Percentiles rank a stretch among this genome's conserved stretches.
phyloP scores from a whole-genome alignment of 805 yeast species.

The Grigorovia yakushimaensis region DNA sequence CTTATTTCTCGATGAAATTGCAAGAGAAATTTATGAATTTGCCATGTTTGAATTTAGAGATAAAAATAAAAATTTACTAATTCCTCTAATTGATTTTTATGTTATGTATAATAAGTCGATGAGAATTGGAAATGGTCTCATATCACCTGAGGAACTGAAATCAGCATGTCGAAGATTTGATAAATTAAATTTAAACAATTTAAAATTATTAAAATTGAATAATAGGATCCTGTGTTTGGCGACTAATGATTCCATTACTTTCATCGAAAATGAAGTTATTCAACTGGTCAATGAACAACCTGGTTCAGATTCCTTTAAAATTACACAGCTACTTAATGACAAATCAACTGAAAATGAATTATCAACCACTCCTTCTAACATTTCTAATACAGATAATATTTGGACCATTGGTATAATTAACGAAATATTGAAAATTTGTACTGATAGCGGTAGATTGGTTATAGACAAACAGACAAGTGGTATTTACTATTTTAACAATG shows the following conservation, averaged over 20 bases:
- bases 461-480: conserved; percentile 66
- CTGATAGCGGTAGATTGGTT: conserved; percentile 47
- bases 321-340: conserved; percentile 20
- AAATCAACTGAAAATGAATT: neutral
- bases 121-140: conserved; percentile 53
- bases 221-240: conserved; percentile 30
- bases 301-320: conserved; percentile 25
- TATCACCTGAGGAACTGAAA: conserved; percentile 59
- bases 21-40: conserved; percentile 74
- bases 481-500: conserved; percentile 49
- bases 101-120: conserved; percentile 56
- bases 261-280: conserved; percentile 21
- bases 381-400: conserved; percentile 29
- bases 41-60: conserved; percentile 34
- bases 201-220: conserved; percentile 30
- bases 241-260: conserved; percentile 23
- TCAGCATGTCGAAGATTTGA: conserved; percentile 53
- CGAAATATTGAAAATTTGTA: conserved; percentile 53
- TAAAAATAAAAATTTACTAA: conserved; percentile 28
- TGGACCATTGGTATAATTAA: conserved; percentile 60
- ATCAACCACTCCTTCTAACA: neutral
- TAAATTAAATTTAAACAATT: conserved; percentile 39
- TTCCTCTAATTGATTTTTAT: conserved; percentile 54
- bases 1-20: conserved; percentile 52
- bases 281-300: conserved; percentile 16